Evolutionary conservation across 2,329 filamentous ascomycete species (phyloP).

Genomic region (Leptodontidium sp.): DNA sequence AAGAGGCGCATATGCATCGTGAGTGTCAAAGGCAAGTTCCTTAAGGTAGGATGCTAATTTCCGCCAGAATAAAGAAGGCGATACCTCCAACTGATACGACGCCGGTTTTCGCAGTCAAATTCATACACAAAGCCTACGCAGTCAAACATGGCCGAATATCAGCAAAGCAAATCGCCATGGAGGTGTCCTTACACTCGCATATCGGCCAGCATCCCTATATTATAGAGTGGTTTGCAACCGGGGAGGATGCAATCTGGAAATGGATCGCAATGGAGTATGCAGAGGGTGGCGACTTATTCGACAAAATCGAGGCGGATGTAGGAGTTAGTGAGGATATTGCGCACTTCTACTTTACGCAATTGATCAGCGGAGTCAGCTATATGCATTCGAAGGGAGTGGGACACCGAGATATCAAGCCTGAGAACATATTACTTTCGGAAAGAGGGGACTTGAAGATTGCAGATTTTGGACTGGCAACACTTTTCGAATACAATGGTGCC

Average conservation of each 20-base stretch:
- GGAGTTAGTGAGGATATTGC: constrained; percentile 95
- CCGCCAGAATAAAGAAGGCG: constrained; percentile 77
- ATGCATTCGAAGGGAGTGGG: constrained; percentile 97
- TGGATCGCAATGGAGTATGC: constrained; percentile 99
- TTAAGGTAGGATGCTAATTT: constrained; percentile 27
- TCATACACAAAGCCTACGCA: constrained; percentile 98
- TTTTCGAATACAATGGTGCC: constrained; percentile 89
- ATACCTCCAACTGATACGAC: constrained; percentile 72
- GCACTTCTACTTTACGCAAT: constrained; percentile 94
- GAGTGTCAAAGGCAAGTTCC: constrained; percentile 46
- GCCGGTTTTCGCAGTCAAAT: constrained; percentile 95
- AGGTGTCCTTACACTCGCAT: constrained; percentile 88
- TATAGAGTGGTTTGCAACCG: constrained; percentile 89
- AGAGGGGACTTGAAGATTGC: constrained; percentile 91
- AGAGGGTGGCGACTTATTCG: constrained; percentile 94
- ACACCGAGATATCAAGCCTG: constrained; percentile 90
- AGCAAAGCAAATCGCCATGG: constrained; percentile 88
- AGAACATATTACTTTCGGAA: constrained; percentile 90
- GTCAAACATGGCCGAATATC: constrained; percentile 87
- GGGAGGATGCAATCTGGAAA: constrained; percentile 85
- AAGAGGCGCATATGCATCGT: constrained; percentile 97
- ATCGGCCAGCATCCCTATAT: constrained; percentile 92
- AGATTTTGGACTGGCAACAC: constrained; percentile 93
- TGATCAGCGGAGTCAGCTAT: constrained; percentile 89
- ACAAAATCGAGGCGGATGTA: constrained; percentile 98